Evolutionary conservation across 202 grass and related monocot species (phyloP).

Genomic region (Hordeum pubiflorum): DNA sequence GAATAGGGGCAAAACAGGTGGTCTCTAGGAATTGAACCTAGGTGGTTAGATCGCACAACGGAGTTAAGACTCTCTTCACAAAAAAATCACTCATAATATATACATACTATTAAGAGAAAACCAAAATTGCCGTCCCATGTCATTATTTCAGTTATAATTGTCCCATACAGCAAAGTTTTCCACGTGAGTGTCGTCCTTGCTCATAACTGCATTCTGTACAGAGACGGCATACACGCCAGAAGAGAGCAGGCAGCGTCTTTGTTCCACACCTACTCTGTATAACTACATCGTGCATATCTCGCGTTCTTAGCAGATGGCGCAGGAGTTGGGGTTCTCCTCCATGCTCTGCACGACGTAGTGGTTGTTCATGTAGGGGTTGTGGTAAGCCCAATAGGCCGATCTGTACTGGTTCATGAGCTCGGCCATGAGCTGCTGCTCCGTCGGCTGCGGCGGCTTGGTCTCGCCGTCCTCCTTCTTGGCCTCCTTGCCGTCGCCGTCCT

Average conservation of each 20-base stretch:
- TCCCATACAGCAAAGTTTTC: constrained; percentile 8
- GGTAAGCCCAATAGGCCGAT: neutral
- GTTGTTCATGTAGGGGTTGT: constrained; percentile 32
- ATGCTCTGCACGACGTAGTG: constrained; percentile 63
- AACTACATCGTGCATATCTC: neutral
- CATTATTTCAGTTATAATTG: constrained; percentile 12
- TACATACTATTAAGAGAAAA: neutral
- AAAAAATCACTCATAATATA: neutral
- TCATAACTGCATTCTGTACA: neutral
- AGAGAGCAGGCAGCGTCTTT: neutral
- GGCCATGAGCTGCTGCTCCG: constrained; percentile 40
- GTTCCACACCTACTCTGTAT: neutral
- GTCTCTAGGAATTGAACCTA: no score
- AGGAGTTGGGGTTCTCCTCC: constrained; percentile 79
- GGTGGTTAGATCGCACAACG: no score
- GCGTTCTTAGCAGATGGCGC: constrained; percentile 47
- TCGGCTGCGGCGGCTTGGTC: constrained; percentile 9
- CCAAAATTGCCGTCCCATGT: neutral
- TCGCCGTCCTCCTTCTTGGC: neutral
- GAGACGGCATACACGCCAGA: neutral
- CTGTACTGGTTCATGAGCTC: constrained; percentile 57
- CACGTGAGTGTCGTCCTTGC: neutral
- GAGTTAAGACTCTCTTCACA: no score
- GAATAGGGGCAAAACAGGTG: no score
- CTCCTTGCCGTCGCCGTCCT: neutral